Evolutionary conservation across 148 eudicot species (phyloP), one percentile per base, ranked within the genome.

Genomic region (Chenopodium formosanum): DNA sequence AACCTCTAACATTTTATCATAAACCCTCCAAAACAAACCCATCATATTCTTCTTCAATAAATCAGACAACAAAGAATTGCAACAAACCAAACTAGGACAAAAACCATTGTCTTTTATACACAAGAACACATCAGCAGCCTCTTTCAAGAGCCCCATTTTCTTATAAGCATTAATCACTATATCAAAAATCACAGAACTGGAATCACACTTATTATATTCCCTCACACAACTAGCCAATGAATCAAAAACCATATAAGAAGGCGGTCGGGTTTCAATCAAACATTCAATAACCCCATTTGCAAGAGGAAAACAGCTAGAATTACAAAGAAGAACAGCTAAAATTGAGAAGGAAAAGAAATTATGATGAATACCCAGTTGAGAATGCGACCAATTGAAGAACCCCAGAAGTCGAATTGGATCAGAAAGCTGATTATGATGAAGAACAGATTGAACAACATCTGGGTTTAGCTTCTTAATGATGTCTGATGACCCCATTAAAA

Each of bases 1-100:
- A n/a, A 79, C 77, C 80, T 88, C 86, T 34, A 83, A 60, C 96
- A 92, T 92, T 50, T 85, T 88, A 52, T 82, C 79, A 81, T 86
- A 92, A 73, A 95, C 92, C 83, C 86, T 89, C 94, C 94, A 91
- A 68, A 95, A 93, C 83, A 92, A 80, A 29, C 87, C 93, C 88
- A 92, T 85, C 84, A 74, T 88, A 80, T 44, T 84, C 73, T 63
- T 84, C 87, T 85, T 91, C 77, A 93, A 67, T 81, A 93, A 87
- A 79, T 95, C 96, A 70, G 88, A 90, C 85, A 95, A 80, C 81
- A 93, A 81, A 37, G 91, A 84, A 88, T 92, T 93, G 86, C 91
- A 91, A 83, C 92, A 92, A 40, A 92, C 84, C 85, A 89, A 86
- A 81, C 91, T 92, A 62, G 95, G 93, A 50, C 79, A 81, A 85